These are phyloP conservation scores for Scenedesmus sp. DNA, from an alignment of 163 green algal species.

Conservation along the genomic window DNA sequence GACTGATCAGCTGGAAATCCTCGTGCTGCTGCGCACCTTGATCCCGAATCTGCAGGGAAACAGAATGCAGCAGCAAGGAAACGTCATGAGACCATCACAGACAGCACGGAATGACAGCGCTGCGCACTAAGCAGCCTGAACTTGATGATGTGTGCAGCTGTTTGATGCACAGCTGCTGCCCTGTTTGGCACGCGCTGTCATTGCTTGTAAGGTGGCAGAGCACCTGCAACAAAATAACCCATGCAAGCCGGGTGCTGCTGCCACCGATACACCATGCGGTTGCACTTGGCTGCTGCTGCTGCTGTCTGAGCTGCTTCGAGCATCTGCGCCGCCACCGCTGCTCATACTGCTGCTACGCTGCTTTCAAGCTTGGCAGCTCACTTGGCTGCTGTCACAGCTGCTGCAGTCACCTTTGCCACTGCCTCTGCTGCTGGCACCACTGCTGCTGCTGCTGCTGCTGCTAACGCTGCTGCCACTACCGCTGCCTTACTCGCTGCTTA, in stretches of 20 bases:
- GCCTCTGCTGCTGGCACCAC: background rate
- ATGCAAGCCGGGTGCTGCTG: background rate
- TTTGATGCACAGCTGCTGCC: background rate
- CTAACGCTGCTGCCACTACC: background rate
- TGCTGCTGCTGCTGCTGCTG: background rate
- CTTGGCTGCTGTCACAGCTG: no score
- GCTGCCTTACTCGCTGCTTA: no score
- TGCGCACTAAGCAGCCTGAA: no score
- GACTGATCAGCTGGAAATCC: background rate
- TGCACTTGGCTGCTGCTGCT: background rate
- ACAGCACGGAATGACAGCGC: no score
- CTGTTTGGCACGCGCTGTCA: no score
- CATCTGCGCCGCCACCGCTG: background rate
- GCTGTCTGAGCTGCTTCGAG: background rate
- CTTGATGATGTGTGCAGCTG: background rate
- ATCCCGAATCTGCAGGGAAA: background rate
- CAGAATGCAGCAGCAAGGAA: background rate
- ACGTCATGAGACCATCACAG: background rate
- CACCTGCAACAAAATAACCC: background rate
- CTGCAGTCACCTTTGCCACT: no score
- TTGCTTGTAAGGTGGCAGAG: background rate
- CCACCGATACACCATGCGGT: background rate
- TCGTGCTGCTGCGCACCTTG: background rate
- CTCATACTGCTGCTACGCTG: background rate
- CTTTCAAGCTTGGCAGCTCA: no score